Conservation (phyloP, 2,329 filamentous ascomycete genomes). For the Monosporascus sp. region DNA sequence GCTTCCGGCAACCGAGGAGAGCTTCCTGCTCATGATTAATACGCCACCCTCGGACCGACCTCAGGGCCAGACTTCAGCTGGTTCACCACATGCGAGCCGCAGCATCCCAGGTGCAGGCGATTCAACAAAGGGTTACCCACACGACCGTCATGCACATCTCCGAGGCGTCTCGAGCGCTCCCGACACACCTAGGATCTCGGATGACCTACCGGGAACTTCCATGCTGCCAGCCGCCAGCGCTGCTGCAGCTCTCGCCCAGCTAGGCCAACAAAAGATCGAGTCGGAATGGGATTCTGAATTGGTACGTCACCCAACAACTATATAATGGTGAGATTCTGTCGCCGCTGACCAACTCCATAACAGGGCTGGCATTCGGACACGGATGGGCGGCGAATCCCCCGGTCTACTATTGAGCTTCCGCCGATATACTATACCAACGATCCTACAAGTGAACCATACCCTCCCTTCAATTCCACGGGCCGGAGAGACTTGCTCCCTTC, state of each 20-base stretch:
- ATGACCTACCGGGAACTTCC: slow-evolving; percentile 62
- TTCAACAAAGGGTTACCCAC: slow-evolving; percentile 43
- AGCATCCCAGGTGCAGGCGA: slow-evolving; percentile 7
- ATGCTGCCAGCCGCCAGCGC: slow-evolving; percentile 68
- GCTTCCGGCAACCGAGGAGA: slow-evolving; percentile 95
- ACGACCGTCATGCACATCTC: slow-evolving; percentile 62
- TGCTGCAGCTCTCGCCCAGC: slow-evolving; percentile 79
- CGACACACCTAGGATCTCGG: slow-evolving; percentile 62
- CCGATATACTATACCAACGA: slow-evolving; percentile 57
- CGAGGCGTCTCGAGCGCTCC: slow-evolving; percentile 62
- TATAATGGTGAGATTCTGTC: slow-evolving; percentile 5
- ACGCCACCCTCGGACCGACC: slow-evolving; percentile 73
- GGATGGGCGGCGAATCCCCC: slow-evolving; percentile 58
- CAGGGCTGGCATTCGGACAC: slow-evolving; percentile 69
- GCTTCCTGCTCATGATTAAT: slow-evolving; percentile 94
- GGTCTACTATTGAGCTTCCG: slow-evolving; percentile 68
- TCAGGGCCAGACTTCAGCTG: slow-evolving; percentile 35
- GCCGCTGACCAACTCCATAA: slow-evolving; percentile 15
- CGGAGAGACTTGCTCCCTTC: slow-evolving; percentile 77
- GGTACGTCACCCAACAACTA: slow-evolving; percentile 43
- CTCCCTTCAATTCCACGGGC: slow-evolving; percentile 52
- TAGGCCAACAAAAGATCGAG: slow-evolving; percentile 72
- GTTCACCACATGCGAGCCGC: slow-evolving; percentile 20
- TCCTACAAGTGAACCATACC: slow-evolving; percentile 70
- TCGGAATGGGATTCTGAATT: slow-evolving; percentile 73